Evolutionary conservation across 495 filamentous ascomycete genomes (phyloP), one percentile per base, ranked within the genome.

Genomic region (Neurospora sp.): DNA sequence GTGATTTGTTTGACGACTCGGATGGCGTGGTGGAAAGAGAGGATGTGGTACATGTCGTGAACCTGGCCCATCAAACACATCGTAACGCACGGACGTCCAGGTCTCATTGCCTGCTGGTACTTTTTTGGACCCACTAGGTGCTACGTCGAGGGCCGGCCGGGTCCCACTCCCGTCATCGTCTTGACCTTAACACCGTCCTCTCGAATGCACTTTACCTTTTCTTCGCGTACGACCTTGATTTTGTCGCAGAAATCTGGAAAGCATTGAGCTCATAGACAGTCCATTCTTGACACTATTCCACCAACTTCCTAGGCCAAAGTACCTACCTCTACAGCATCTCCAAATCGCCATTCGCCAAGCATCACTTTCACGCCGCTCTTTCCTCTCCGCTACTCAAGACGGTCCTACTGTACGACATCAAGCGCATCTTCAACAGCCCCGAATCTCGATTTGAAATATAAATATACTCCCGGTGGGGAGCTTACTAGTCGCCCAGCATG

Each of bases 401-500:
- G 6, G 14, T 37, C 27, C 14, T 18, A 37, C 31, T 35, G 31
- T 35, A 35, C 53, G 53, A 66, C 53, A 66, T 66, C 27, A 6
- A 37, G 53, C 53, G 35, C 1, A 37, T 6, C 14, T 27, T 16
- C 53, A 14, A 61, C 53, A 4, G 7, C 22, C 2, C 22, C 69
- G n/a, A 14, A 3, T 37, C 35, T 27, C 14, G 27, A 41, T 9
- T 8, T 16, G 8, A 16, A 31, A 5, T 10, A 38, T 1, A 66
- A 31, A 66, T 4, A 16, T 6, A 31, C 53, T 35, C n/a, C 69
- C 38, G 20, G 16, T 20, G 38, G 27, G 38, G 37, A 68, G 31
- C 27, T 12, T 42, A 31, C 1, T 4, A n/a, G 31, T 16, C 31
- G 42, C 22, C 74, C 72, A 73, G 38, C 46, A 86, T 87, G 84